Conservation (phyloP, 192 early-diverging fungal genomes). For the Coemansia sp. region DNA sequence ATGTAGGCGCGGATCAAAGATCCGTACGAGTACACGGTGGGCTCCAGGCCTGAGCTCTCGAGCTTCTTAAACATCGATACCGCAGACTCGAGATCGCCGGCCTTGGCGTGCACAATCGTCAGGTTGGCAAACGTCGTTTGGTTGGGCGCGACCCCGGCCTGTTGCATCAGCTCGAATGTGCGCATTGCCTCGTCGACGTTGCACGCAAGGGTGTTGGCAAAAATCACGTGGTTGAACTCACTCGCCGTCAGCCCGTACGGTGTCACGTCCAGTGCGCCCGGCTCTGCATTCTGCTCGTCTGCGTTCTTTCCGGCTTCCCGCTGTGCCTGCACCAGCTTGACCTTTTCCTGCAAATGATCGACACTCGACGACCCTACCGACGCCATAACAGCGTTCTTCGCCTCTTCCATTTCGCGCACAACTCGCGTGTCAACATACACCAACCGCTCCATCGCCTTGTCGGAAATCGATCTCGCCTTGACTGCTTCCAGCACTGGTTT, state of each 20-base stretch:
- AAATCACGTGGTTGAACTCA: conserved; percentile 59
- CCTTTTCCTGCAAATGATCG: conserved; percentile 25
- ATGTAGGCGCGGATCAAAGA: conserved; percentile 72
- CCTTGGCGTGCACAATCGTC: conserved; percentile 75
- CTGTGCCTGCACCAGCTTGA: conserved; percentile 3
- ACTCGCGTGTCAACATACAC: conserved; percentile 43
- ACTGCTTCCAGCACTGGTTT: conserved; percentile 1
- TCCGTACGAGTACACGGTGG: conserved; percentile 68
- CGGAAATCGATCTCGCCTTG: conserved; percentile 17
- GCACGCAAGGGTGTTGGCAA: conserved; percentile 64
- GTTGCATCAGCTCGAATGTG: conserved; percentile 63
- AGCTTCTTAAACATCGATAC: conserved; percentile 67
- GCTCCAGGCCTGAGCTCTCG: conserved; percentile 52
- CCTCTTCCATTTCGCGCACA: conserved; percentile 46
- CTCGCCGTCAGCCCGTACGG: conserved; percentile 20
- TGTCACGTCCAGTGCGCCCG: neutral
- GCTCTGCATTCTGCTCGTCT: conserved; percentile 12
- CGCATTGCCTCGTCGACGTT: conserved; percentile 62
- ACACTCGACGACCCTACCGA: conserved; percentile 19
- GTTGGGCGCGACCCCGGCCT: conserved; percentile 66
- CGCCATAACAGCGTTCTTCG: conserved; percentile 37
- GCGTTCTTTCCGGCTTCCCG: neutral
- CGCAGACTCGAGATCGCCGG: conserved; percentile 61
- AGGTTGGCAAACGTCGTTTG: conserved; percentile 71
- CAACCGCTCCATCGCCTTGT: conserved; percentile 43